These are phyloP conservation scores for Penicillium lagena DNA, from an alignment of 495 filamentous ascomycete species.

Conservation along the genomic window DNA sequence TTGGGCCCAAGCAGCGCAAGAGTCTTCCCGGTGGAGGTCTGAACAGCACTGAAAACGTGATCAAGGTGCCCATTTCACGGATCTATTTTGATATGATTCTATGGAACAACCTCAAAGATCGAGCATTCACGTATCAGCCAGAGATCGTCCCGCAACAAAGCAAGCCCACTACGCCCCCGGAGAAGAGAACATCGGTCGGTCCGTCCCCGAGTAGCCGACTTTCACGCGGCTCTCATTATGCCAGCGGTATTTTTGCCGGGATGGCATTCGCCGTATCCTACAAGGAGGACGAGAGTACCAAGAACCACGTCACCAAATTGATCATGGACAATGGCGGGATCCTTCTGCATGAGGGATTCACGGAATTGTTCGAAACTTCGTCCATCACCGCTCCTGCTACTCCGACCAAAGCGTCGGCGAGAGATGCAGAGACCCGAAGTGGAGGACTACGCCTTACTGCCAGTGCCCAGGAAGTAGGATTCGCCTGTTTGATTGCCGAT, in stretches of 20 bases:
- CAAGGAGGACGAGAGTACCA: slow-evolving; percentile 47
- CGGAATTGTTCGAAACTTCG: slow-evolving; percentile 67
- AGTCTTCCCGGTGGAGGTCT: slow-evolving; percentile 32
- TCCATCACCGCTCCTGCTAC: slow-evolving; percentile 24
- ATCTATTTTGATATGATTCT: slow-evolving; percentile 46
- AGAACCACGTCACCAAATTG: slow-evolving; percentile 41
- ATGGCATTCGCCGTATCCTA: slow-evolving; percentile 82
- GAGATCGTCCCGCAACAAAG: slow-evolving; percentile 13
- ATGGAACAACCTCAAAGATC: slow-evolving; percentile 45
- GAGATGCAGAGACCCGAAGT: slow-evolving; percentile 3
- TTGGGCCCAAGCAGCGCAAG: slow-evolving; percentile 42
- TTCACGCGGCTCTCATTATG: slow-evolving; percentile 29
- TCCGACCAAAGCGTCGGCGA: slow-evolving; percentile 15
- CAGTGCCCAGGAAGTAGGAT: slow-evolving; percentile 54
- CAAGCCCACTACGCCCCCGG: slow-evolving; percentile 30
- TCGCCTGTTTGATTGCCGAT: slow-evolving; percentile 81
- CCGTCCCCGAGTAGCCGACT: slow-evolving; percentile 34
- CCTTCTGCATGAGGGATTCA: slow-evolving; percentile 71
- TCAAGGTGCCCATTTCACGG: slow-evolving; percentile 37
- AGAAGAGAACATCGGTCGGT: slow-evolving; percentile 32
- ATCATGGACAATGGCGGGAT: slow-evolving; percentile 61
- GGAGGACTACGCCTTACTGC: slow-evolving; percentile 40
- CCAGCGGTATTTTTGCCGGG: slow-evolving; percentile 52
- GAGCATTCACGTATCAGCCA: slow-evolving; percentile 25
- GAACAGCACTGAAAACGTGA: slow-evolving; percentile 20